Evolutionary conservation across 1,139 yeast genomes (phyloP), one percentile per base, ranked within the genome.

Genomic region (Torulaspora pretoriensis): DNA sequence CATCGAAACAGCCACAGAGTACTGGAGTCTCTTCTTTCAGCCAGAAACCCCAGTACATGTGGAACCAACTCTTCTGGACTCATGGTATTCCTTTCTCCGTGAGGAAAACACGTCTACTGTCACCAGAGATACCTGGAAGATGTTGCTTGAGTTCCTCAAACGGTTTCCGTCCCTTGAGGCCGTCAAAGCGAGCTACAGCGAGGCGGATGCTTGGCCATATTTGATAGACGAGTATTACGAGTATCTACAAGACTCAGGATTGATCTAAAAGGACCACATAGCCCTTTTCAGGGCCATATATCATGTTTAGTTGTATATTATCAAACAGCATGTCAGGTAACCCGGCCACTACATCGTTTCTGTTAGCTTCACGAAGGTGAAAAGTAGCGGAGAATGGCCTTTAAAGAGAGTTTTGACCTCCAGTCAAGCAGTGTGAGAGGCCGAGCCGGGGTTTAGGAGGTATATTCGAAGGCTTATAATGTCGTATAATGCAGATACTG

Each of bases 141-240:
- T 90, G 97, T 70, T 85, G 46, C 74, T 77, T 49, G 77, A 80
- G 49, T 88, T 90, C 59, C 68, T 84, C 42, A 65, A 68, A 36
- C 81, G 79, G 47, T 75, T 76, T 38, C 64, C 71, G 1, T 52
- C 49, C 29, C 33, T 63, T 1, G 85, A 83, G 53, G 80, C 84
- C 0, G 59, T 63, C 1, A 68, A 84, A 13, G 62, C 65, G 8
- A 69, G 65, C 3, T 89, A 88, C 63, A 90, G 84, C 56, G 94
- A 83, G 53, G 73, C 76, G 61, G 89, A 84, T 36, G 85, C 97
- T 0, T 90, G 97, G 97, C 98, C 97, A 5, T 80, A 87, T 46
- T 71, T 86, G 12, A 78, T 90, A 54, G 98, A 90, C 60, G 90
- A 82, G 49, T 92, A 77, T 61, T 83, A 87, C 23, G 95, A 85